Conservation (phyloP, 2,329 filamentous ascomycete genomes). For the Coleophoma cylindrospora region DNA sequence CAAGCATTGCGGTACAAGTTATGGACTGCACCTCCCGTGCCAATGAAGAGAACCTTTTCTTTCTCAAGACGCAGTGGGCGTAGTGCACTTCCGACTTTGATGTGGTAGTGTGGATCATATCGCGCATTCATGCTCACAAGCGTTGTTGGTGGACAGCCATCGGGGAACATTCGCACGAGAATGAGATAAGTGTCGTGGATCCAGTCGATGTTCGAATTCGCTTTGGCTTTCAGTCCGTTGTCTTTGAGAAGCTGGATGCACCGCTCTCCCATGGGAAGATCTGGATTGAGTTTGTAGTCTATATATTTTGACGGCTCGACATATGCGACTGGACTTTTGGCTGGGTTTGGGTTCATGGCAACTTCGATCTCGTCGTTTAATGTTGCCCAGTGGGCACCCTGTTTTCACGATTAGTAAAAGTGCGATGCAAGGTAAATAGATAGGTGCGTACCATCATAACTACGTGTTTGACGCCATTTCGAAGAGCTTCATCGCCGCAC, state of each 20-base stretch:
- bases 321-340: conserved; percentile 60
- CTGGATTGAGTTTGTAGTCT: conserved; percentile 55
- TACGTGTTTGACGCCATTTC: conserved; percentile 53
- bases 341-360: conserved; percentile 52
- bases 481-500: conserved; percentile 57
- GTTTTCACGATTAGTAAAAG: not conserved
- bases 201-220: conserved; percentile 59
- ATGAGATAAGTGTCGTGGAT: conserved; percentile 69
- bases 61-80: conserved; percentile 46
- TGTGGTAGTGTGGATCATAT: conserved; percentile 51
- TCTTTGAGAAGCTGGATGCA: conserved; percentile 44
- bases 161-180: conserved; percentile 65
- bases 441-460: conserved; percentile 52
- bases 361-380: conserved; percentile 52
- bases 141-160: conserved; percentile 59
- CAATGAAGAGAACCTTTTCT: conserved; percentile 52
- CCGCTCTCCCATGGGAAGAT: conserved; percentile 45
- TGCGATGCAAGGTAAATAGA: too few species aligned
- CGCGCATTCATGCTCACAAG: conserved; percentile 49
- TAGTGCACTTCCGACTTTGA: conserved; percentile 52
- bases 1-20: conserved; percentile 66
- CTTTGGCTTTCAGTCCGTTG: conserved; percentile 47
- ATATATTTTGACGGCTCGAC: conserved; percentile 62
- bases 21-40: conserved; percentile 59
- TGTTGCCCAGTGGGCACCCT: conserved; percentile 64